Evolutionary conservation across 2,329 filamentous ascomycete species (phyloP).

Genomic region (Stromatinia cepivora): DNA sequence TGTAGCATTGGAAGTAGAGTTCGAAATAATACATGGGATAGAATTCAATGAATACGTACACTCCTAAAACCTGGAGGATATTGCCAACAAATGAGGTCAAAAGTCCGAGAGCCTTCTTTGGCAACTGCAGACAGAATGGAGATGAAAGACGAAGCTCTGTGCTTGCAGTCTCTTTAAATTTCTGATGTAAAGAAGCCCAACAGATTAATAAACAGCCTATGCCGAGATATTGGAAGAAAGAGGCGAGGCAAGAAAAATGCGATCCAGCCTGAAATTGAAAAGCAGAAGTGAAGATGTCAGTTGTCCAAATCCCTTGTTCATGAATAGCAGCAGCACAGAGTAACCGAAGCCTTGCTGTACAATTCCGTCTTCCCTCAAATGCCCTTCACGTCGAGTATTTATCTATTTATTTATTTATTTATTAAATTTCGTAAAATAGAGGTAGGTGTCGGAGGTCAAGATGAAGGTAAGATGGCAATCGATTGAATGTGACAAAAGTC

Average conservation of each 20-base stretch:
- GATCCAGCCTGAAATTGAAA: constrained; percentile 23
- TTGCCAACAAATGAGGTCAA: constrained; percentile 37
- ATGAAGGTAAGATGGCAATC: not conserved
- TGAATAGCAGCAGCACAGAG: constrained; percentile 19
- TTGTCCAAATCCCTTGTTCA: constrained; percentile 22
- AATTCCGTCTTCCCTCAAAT: constrained; percentile 16
- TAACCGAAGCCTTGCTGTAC: constrained; percentile 14
- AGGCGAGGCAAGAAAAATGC: constrained; percentile 14
- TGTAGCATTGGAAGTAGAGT: constrained; percentile 29
- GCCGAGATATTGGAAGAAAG: constrained; percentile 22
- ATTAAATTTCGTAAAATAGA: not conserved
- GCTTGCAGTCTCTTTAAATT: constrained; percentile 50
- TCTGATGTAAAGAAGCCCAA: constrained; percentile 28
- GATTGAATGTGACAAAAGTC: constrained; percentile 3
- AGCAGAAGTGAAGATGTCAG: constrained; percentile 19
- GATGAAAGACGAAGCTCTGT: constrained; percentile 63
- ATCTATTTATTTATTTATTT: not conserved
- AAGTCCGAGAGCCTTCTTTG: constrained; percentile 41
- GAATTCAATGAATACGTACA: constrained; percentile 43
- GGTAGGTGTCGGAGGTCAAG: not conserved
- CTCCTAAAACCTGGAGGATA: constrained; percentile 38
- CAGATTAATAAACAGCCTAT: constrained; percentile 20
- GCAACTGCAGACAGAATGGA: constrained; percentile 44
- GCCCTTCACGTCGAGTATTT: not conserved
- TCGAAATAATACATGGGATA: constrained; percentile 41